Evolutionary conservation across 129 eudicot genomes (phyloP).

Genomic region (Smallanthus sonchifolius): DNA sequence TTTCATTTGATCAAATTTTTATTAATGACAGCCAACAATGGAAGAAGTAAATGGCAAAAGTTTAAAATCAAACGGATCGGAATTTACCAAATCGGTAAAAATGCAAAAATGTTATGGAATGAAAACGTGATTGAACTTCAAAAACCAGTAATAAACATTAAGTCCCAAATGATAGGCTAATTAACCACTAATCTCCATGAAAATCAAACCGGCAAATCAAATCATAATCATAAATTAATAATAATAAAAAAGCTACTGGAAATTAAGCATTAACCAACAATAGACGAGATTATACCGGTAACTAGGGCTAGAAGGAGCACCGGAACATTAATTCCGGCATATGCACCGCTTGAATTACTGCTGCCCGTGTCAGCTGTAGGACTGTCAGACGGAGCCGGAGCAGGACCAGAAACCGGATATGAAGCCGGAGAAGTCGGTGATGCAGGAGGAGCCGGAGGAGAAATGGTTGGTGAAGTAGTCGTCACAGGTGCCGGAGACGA

Average conservation of each 20-base stretch:
- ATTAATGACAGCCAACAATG: background rate
- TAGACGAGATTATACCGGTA: constrained; percentile 20
- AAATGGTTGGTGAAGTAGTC: constrained; percentile 22
- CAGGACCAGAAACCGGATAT: constrained; percentile 2
- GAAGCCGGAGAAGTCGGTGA: background rate
- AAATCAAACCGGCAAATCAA: constrained; percentile 19
- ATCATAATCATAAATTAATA: constrained; percentile 11
- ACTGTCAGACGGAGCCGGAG: constrained; percentile 32
- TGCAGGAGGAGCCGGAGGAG: constrained; percentile 8
- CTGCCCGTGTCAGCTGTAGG: constrained; percentile 21
- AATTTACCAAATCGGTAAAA: background rate
- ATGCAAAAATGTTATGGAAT: background rate
- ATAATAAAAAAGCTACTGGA: background rate
- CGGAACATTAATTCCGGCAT: constrained; percentile 22
- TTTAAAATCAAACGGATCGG: background rate
- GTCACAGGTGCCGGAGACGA: constrained; percentile 38
- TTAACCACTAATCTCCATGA: constrained; percentile 15
- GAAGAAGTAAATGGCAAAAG: background rate
- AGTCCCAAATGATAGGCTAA: constrained; percentile 6
- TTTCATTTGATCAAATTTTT: background rate
- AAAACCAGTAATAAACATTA: constrained; percentile 2
- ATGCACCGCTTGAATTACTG: constrained; percentile 17
- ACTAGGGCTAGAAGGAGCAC: constrained; percentile 16
- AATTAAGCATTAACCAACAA: constrained; percentile 13
- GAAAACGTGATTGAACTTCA: background rate